Evolutionary conservation across 2,329 filamentous ascomycete genomes (phyloP).

Genomic region (Fusarium sp.): DNA sequence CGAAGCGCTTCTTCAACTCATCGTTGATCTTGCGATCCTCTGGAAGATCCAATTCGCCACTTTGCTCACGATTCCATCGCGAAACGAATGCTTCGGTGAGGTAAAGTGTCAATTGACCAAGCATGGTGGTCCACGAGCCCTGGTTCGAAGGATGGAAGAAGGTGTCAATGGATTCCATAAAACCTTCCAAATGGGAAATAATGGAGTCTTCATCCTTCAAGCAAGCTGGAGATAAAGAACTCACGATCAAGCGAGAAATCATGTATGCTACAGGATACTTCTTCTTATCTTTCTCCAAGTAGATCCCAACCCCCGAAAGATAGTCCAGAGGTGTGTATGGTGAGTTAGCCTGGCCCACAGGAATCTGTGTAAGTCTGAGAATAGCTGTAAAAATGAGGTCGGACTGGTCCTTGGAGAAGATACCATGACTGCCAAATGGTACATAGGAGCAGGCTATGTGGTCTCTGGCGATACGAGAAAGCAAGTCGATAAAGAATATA

Average conservation of each 20-base stretch:
- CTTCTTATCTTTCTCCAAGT: conserved; percentile 91
- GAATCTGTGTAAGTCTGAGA: conserved; percentile 90
- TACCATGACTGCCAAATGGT: conserved; percentile 85
- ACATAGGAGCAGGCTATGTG: conserved; percentile 80
- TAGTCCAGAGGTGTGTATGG: conserved; percentile 90
- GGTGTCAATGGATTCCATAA: conserved; percentile 95
- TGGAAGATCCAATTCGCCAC: conserved; percentile 89
- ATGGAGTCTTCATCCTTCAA: conserved; percentile 82
- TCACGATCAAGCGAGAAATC: conserved; percentile 91
- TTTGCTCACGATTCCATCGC: conserved; percentile 95
- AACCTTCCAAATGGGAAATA: conserved; percentile 84
- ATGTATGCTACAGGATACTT: conserved; percentile 94
- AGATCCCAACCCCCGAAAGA: conserved; percentile 82
- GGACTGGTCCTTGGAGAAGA: conserved; percentile 93
- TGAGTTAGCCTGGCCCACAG: conserved; percentile 93
- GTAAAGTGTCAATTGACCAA: conserved; percentile 92
- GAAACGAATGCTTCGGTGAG: conserved; percentile 96
- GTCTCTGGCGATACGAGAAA: conserved; percentile 88
- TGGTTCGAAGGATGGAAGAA: conserved; percentile 99
- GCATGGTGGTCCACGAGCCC: conserved; percentile 87
- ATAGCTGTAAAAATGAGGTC: conserved; percentile 93
- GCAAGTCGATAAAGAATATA: conserved; percentile 86
- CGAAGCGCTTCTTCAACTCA: conserved; percentile 88
- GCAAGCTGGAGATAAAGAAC: conserved; percentile 89
- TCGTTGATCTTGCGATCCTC: conserved; percentile 81